Conservation (phyloP, 2,329 filamentous ascomycete species). For the Myriangium duriaei region DNA sequence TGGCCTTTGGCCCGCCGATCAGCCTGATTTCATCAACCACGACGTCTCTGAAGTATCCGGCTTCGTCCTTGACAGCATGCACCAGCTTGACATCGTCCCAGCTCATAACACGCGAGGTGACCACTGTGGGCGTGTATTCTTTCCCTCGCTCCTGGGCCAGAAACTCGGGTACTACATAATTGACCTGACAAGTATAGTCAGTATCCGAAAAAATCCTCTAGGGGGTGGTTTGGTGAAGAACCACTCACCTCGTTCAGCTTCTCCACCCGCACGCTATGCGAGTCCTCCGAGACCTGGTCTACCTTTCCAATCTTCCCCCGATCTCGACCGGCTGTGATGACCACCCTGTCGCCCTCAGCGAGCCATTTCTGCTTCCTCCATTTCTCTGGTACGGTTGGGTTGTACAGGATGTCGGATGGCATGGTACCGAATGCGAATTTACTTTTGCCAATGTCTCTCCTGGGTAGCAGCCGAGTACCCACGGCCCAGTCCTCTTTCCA, state of each 20-base stretch:
- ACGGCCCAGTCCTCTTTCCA: slow-evolving; percentile 5
- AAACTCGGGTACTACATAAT: slow-evolving; percentile 30
- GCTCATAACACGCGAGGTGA: slow-evolving; percentile 39
- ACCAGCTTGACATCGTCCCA: slow-evolving; percentile 70
- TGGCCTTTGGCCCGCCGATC: slow-evolving; percentile 28
- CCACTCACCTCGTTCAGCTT: slow-evolving; percentile 29
- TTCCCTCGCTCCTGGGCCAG: slow-evolving; percentile 25
- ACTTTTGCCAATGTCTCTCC: slow-evolving; percentile 4
- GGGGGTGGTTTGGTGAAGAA: slow-evolving; percentile 7
- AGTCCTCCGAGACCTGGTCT: slow-evolving; percentile 34
- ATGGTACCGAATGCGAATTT: slow-evolving; percentile 2
- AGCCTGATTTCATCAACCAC: slow-evolving; percentile 59
- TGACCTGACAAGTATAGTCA: slow-evolving; percentile 24
- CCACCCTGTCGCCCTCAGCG: slow-evolving; percentile 60
- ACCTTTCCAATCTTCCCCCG: slow-evolving; percentile 77
- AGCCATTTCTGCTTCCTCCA: slow-evolving; percentile 22
- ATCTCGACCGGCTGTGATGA: slow-evolving; percentile 64
- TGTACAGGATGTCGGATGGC: neutral
- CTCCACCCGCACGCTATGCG: slow-evolving; percentile 24
- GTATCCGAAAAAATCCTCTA: neutral
- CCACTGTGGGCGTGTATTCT: slow-evolving; percentile 4
- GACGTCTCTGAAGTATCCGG: slow-evolving; percentile 56
- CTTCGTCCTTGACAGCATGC: slow-evolving; percentile 56
- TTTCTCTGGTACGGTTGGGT: slow-evolving; percentile 6
- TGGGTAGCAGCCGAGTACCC: neutral